Percentiles rank a stretch among this genome's conserved stretches.
Conservation (phyloP, 306 rosid genomes). For the Vigna angularis region DNA sequence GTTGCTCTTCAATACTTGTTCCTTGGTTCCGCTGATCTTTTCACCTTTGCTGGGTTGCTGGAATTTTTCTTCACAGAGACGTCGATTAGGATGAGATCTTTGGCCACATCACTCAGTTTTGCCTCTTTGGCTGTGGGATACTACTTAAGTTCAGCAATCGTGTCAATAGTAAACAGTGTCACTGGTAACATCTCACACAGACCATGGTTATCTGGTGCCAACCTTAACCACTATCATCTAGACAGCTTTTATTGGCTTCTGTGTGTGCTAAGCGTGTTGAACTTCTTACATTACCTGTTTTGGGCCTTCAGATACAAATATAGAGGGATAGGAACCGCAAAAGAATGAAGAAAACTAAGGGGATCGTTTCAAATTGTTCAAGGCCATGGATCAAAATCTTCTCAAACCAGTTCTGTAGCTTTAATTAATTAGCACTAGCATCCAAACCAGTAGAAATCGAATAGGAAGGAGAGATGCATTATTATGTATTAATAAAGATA, state of each 20-base stretch:
- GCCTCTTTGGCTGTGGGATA: slow-evolving; percentile 89
- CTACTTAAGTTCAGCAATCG: slow-evolving; percentile 78
- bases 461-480: too few relatives aligned
- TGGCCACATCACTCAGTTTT: slow-evolving; percentile 92
- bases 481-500: too few relatives aligned
- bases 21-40: slow-evolving; percentile 95
- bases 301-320: slow-evolving; percentile 82
- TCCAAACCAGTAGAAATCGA: too few relatives aligned
- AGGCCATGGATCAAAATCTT: slow-evolving; percentile 13
- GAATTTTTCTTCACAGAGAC: slow-evolving; percentile 98
- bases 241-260: slow-evolving; percentile 94
- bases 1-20: slow-evolving; percentile 81
- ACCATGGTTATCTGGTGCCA: slow-evolving; percentile 79
- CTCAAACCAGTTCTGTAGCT: not conserved
- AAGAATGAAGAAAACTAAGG: slow-evolving; percentile 18
- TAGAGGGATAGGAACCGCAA: slow-evolving; percentile 49
- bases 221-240: slow-evolving; percentile 72
- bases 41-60: slow-evolving; percentile 85
- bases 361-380: not conserved
- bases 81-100: slow-evolving; percentile 80
- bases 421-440: too few relatives aligned
- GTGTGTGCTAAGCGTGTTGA: slow-evolving; percentile 85
- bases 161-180: slow-evolving; percentile 70
- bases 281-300: slow-evolving; percentile 82
- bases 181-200: slow-evolving; percentile 56